Conservation (phyloP, 1,284 basidiomycete genomes). For the Moesziomyces sp. region DNA sequence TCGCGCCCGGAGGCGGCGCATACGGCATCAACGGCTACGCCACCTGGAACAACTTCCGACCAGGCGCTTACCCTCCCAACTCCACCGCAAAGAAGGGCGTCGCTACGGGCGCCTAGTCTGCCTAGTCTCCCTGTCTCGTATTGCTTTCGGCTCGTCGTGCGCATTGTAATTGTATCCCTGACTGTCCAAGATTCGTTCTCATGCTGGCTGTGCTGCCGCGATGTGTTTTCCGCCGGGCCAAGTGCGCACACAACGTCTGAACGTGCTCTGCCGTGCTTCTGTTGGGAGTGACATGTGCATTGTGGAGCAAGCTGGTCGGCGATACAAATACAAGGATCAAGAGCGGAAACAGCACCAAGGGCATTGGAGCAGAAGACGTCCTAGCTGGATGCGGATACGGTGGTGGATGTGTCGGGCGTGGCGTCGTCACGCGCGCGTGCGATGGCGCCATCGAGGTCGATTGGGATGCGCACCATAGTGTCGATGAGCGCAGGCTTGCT, state of each 20-base stretch:
- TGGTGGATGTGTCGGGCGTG: conserved; percentile 9
- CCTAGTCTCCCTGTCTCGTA: background rate
- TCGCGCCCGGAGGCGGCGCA: conserved; percentile 43
- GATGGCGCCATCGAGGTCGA: conserved; percentile 44
- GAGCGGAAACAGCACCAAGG: background rate
- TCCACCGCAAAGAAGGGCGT: conserved; percentile 27
- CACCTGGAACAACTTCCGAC: conserved; percentile 22
- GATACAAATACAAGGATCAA: background rate
- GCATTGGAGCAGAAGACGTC: too few species aligned
- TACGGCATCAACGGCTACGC: conserved; percentile 50
- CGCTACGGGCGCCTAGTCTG: conserved; percentile 10
- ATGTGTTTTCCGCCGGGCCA: too few species aligned
- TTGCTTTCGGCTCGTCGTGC: background rate
- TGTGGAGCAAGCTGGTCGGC: background rate
- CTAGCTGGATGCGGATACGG: conserved; percentile 12
- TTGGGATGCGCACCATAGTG: conserved; percentile 50
- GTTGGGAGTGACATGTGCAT: too few species aligned
- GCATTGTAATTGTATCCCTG: background rate
- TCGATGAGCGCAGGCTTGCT: conserved; percentile 45
- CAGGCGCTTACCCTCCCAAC: conserved; percentile 1
- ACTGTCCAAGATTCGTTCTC: background rate
- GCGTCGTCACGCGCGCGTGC: conserved; percentile 26
- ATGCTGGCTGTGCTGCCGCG: too few species aligned
- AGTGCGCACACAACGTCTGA: too few species aligned
- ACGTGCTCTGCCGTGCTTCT: too few species aligned